Percentiles rank a stretch among this genome's conserved stretches.
Evolutionary conservation across 1,284 basidiomycete species (phyloP).

Genomic region (Apiotrichum domesticum): DNA sequence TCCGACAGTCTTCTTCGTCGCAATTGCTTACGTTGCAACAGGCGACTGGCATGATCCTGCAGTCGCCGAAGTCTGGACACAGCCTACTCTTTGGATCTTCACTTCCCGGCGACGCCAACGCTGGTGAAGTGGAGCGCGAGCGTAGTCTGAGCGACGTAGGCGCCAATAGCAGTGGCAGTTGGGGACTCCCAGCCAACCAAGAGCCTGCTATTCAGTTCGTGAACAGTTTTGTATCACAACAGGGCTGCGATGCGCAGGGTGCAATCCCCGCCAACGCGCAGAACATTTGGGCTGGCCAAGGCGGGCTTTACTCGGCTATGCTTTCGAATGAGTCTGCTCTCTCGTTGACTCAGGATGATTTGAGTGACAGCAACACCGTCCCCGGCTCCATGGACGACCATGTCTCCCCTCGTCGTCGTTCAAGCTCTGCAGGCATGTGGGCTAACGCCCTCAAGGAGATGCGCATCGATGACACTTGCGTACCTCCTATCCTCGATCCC

Average conservation of each 20-base stretch:
- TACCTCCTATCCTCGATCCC: not conserved
- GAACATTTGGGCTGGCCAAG: not conserved
- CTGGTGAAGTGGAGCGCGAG: slow-evolving; percentile 12
- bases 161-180: not conserved
- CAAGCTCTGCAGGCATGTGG: slow-evolving; percentile 35
- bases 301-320: not conserved
- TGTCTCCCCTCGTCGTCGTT: slow-evolving; percentile 16
- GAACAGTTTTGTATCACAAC: not conserved
- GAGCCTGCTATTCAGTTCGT: not conserved
- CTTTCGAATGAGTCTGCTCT: slow-evolving; percentile 1
- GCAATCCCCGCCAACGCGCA: not conserved
- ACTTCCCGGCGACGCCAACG: slow-evolving; percentile 26
- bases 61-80: slow-evolving; percentile 3
- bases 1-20: too few species aligned
- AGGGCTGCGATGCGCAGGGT: not conserved
- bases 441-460: slow-evolving; percentile 39
- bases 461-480: slow-evolving; percentile 28
- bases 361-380: not conserved
- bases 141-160: slow-evolving; percentile 1
- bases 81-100: slow-evolving; percentile 24
- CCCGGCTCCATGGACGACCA: slow-evolving; percentile 5
- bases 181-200: slow-evolving; percentile 4
- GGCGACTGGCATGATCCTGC: not conserved
- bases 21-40: not conserved
- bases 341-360: slow-evolving; percentile 1